Conservation (phyloP, 176 grass and related monocot genomes). For the Hsuehochloa calcarea region DNA sequence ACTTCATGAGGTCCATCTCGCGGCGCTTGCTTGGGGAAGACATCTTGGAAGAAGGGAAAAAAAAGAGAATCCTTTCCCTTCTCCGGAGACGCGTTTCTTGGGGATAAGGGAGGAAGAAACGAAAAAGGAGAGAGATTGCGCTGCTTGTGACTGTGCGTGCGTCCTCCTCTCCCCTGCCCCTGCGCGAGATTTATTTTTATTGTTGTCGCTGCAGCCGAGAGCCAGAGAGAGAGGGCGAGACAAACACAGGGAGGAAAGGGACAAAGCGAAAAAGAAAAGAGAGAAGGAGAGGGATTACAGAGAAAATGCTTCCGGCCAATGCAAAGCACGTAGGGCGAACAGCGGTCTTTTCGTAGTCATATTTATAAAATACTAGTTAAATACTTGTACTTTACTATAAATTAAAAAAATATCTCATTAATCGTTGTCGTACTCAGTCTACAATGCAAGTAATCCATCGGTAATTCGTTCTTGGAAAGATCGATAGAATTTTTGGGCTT, state of each 20-base stretch:
- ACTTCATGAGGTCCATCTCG: constrained; percentile 98
- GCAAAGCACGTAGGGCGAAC: no score
- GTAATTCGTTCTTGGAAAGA: no score
- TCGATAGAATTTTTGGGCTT: no score
- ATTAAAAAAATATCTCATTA: no score
- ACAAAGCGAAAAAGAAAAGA: no score
- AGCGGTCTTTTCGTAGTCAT: no score
- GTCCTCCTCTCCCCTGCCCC: constrained; percentile 6
- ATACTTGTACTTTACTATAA: no score
- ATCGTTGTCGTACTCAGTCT: no score
- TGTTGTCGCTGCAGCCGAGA: neutral
- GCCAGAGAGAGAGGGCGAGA: neutral
- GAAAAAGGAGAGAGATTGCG: constrained; percentile 14
- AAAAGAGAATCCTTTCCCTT: neutral
- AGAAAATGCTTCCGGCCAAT: no score
- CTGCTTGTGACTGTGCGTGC: constrained; percentile 38
- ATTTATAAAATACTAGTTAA: no score
- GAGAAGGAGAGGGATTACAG: no score
- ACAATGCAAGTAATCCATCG: no score
- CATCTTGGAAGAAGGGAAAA: constrained; percentile 36
- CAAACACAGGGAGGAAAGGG: neutral
- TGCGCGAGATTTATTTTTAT: constrained; percentile 50
- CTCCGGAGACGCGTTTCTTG: constrained; percentile 18
- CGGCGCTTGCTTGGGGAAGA: constrained; percentile 94
- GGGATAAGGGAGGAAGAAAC: constrained; percentile 32